Conservation (phyloP, 139 green algal genomes). For the Pycnococcus provasolii region DNA sequence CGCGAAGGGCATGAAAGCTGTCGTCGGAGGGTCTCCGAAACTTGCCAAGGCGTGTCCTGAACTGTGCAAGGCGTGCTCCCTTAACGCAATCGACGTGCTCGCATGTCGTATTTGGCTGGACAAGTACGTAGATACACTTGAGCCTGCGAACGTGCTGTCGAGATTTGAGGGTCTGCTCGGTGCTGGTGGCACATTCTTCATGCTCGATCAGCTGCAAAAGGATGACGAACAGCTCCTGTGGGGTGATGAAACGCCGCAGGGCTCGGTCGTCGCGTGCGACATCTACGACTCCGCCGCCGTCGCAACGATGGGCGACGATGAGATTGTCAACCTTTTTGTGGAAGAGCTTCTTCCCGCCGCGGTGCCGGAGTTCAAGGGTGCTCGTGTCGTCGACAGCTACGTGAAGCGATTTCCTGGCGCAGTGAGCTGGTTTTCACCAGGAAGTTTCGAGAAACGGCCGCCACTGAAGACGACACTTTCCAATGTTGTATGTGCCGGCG, state of each 20-base stretch:
- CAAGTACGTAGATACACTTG: conserved; percentile 12
- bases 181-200: conserved; percentile 31
- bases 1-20: conserved; percentile 21
- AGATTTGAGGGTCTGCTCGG: conserved; percentile 13
- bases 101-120: conserved; percentile 27
- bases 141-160: conserved; percentile 28
- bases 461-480: conserved; percentile 19
- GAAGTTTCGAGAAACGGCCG: conserved; percentile 18
- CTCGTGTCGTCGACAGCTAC: conserved; percentile 15
- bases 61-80: conserved; percentile 3
- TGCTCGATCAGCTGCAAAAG: conserved; percentile 30
- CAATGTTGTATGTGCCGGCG: conserved; percentile 32
- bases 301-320: conserved; percentile 23
- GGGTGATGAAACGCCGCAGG: conserved; percentile 21
- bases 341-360: conserved; percentile 18
- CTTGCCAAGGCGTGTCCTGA: conserved; percentile 17
- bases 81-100: conserved; percentile 27
- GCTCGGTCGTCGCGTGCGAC: conserved; percentile 25
- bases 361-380: conserved; percentile 18
- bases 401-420: conserved; percentile 27
- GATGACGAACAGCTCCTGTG: conserved; percentile 22
- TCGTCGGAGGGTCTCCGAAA: conserved; percentile 8
- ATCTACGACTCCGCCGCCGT: conserved; percentile 29
- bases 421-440: conserved; percentile 26
- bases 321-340: conserved; percentile 19